These are phyloP conservation scores for Pulveroboletus sp. DNA, from an alignment of 768 basidiomycete genomes.

Conservation along the genomic window DNA sequence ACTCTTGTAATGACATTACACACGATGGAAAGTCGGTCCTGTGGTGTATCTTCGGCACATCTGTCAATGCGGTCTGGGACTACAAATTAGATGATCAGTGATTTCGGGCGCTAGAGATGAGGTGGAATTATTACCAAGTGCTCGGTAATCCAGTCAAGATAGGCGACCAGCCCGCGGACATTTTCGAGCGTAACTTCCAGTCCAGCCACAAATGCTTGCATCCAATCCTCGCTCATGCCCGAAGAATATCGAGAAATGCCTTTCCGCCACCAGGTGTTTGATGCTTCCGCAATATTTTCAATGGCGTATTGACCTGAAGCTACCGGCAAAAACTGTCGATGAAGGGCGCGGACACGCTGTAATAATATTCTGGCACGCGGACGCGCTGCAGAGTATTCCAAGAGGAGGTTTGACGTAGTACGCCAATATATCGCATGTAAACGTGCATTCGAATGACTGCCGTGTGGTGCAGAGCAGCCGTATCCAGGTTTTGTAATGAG, in stretches of 20 bases:
- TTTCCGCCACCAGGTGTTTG: constrained; percentile 8
- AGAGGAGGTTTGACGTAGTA: constrained; percentile 29
- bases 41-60: constrained; percentile 4
- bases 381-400: constrained; percentile 31
- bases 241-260: neutral
- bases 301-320: neutral
- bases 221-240: constrained; percentile 5
- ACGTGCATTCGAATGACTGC: constrained; percentile 8
- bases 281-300: neutral
- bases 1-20: constrained; percentile 15
- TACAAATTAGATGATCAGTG: constrained; percentile 10
- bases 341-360: constrained; percentile 15
- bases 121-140: constrained; percentile 18
- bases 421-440: constrained; percentile 28
- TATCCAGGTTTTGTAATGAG: constrained; percentile 10
- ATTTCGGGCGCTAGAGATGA: neutral
- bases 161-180: constrained; percentile 17
- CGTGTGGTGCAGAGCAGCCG: neutral
- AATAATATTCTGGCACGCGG: constrained; percentile 17
- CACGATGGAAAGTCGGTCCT: constrained; percentile 15
- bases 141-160: constrained; percentile 30
- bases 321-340: constrained; percentile 9
- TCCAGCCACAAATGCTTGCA: constrained; percentile 14
- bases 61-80: constrained; percentile 17
- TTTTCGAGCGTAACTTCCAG: constrained; percentile 22